Conservation (phyloP, 768 basidiomycete species). For the Scleroderma citrinum region DNA sequence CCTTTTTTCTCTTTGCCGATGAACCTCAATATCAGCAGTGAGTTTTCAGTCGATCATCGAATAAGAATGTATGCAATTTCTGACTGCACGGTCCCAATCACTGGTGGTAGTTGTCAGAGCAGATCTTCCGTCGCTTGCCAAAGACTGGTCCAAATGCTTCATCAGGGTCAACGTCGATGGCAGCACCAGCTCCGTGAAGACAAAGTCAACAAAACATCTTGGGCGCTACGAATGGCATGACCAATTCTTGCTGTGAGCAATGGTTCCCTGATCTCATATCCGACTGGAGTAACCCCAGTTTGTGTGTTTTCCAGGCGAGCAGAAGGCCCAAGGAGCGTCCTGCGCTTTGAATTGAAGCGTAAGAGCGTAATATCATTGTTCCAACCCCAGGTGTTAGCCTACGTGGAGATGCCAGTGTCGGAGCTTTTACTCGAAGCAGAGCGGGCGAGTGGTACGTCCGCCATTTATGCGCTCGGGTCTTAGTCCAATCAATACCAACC, state of each 20-base stretch:
- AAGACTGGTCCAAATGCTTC: conserved; percentile 20
- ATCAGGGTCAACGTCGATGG: conserved; percentile 15
- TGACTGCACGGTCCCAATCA: neutral
- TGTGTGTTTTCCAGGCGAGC: conserved; percentile 9
- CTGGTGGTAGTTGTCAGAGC: conserved; percentile 19
- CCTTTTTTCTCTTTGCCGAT: neutral
- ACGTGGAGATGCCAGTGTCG: conserved; percentile 8
- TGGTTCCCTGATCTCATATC: neutral
- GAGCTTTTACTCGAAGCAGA: conserved; percentile 14
- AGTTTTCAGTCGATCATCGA: neutral
- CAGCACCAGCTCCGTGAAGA: conserved; percentile 9
- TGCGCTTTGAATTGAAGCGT: conserved; percentile 23
- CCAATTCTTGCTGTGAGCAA: conserved; percentile 16
- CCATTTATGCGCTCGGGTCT: neutral
- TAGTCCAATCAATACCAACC: neutral
- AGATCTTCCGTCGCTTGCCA: conserved; percentile 15
- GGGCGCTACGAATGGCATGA: conserved; percentile 19
- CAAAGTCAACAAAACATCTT: conserved; percentile 11
- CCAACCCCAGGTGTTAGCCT: conserved; percentile 11
- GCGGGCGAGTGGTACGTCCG: conserved; percentile 3
- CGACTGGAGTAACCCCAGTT: neutral
- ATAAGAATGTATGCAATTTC: too few species aligned
- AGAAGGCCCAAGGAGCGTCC: conserved; percentile 7
- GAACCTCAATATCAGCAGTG: conserved; percentile 2
- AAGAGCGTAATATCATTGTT: conserved; percentile 6